Evolutionary conservation across 352 stramenopile genomes (phyloP).

Genomic region (Phytophthora macrochlamydospora): DNA sequence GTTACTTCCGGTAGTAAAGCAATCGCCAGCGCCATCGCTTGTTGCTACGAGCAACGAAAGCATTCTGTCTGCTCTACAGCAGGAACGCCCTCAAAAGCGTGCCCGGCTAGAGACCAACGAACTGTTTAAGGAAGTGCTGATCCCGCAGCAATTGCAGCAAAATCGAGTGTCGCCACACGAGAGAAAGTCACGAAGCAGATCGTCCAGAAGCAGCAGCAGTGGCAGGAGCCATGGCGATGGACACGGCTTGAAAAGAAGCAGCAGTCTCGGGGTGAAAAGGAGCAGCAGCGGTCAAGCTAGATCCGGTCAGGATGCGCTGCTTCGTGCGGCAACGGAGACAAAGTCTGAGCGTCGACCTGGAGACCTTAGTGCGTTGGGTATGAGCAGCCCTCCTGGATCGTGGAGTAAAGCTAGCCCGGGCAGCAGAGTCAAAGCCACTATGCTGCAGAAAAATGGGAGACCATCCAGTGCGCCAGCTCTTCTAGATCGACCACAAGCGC

Average conservation of each 20-base stretch:
- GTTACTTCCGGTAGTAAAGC: slow-evolving; percentile 28
- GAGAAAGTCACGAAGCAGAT: slow-evolving; percentile 21
- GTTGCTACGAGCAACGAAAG: slow-evolving; percentile 34
- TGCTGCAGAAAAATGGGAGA: slow-evolving; percentile 13
- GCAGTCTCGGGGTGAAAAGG: slow-evolving; percentile 5
- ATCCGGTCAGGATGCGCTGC: slow-evolving; percentile 17
- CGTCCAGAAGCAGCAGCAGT: slow-evolving; percentile 22
- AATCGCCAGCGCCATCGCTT: slow-evolving; percentile 4
- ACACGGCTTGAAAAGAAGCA: slow-evolving; percentile 15
- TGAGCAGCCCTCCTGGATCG: neutral
- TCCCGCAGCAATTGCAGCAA: slow-evolving; percentile 26
- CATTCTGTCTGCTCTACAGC: slow-evolving; percentile 67
- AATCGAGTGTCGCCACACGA: slow-evolving; percentile 19
- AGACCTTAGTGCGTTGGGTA: neutral
- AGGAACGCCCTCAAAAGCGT: slow-evolving; percentile 62
- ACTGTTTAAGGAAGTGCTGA: slow-evolving; percentile 55
- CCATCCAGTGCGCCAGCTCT: slow-evolving; percentile 5
- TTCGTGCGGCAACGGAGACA: slow-evolving; percentile 4
- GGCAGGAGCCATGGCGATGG: slow-evolving; percentile 13
- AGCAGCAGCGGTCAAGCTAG: slow-evolving; percentile 1
- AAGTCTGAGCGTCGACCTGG: slow-evolving; percentile 8
- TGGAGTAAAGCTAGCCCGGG: slow-evolving; percentile 1
- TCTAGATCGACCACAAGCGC: slow-evolving; percentile 19
- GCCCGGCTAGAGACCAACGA: slow-evolving; percentile 30
- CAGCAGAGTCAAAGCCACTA: slow-evolving; percentile 4